phyloP scores from a whole-genome alignment of 805 yeast species.

The Metschnikowia proteae region DNA sequence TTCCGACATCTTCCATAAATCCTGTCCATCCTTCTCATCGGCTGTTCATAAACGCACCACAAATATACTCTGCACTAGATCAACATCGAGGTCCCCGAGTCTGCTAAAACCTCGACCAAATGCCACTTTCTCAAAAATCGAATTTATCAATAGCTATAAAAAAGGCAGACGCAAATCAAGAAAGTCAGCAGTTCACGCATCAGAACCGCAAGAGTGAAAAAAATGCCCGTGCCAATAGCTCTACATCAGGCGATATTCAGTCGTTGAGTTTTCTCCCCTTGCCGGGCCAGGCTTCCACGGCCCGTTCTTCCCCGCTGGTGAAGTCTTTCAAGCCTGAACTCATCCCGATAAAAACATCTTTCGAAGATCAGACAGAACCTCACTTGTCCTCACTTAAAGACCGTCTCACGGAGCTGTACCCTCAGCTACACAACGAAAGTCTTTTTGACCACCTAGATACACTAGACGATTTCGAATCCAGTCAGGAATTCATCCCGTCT shows the following conservation, averaged over 20 bases:
- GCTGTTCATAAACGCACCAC: conserved; percentile 5
- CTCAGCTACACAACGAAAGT: conserved; percentile 3
- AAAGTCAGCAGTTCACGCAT: conserved; percentile 16
- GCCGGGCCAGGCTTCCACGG: conserved; percentile 16
- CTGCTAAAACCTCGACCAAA: conserved; percentile 5
- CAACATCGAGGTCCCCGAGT: neutral
- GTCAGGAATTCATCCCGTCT: conserved; percentile 5
- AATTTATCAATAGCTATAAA: conserved; percentile 44
- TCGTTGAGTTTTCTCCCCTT: conserved; percentile 14
- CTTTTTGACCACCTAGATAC: conserved; percentile 12
- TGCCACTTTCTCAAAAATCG: conserved; percentile 31
- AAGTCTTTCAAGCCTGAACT: conserved; percentile 35
- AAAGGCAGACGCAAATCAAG: conserved; percentile 33
- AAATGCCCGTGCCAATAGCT: conserved; percentile 9
- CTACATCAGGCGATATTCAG: conserved; percentile 11
- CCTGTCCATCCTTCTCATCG: neutral
- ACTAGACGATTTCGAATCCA: conserved; percentile 9
- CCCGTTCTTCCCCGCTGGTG: conserved; percentile 31
- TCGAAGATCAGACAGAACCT: conserved; percentile 20
- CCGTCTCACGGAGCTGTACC: conserved; percentile 17
- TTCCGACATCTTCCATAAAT: neutral
- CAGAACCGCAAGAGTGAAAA: conserved; percentile 9
- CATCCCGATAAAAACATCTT: conserved; percentile 35
- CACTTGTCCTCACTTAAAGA: conserved; percentile 17
- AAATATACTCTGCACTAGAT: conserved; percentile 1